Percentiles rank a stretch among this genome's conserved stretches.
phyloP scores from a whole-genome alignment of 2,329 filamentous ascomycete genomes.

The Alternaria conjuncta region DNA sequence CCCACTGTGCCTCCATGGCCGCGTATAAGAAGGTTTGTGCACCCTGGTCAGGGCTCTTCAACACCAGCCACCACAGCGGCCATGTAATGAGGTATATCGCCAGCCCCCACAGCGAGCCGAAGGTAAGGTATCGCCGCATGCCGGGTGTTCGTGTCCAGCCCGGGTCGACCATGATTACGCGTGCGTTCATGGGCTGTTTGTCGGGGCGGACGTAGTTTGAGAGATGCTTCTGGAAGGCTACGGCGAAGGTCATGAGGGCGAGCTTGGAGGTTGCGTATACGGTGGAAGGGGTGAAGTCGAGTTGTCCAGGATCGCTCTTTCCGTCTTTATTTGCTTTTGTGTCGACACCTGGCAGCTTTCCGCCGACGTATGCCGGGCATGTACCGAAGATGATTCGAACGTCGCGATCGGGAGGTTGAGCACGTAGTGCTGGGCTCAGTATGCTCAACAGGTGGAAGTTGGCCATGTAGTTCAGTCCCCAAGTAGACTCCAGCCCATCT shows the following conservation, averaged over 20 bases:
- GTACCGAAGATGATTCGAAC: constrained; percentile 86
- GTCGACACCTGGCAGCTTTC: constrained; percentile 66
- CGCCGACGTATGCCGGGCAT: constrained; percentile 86
- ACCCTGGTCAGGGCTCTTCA: constrained; percentile 84
- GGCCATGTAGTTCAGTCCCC: constrained; percentile 93
- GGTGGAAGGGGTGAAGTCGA: constrained; percentile 52
- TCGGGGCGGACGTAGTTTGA: constrained; percentile 85
- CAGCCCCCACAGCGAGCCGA: constrained; percentile 82
- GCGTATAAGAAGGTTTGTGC: constrained; percentile 87
- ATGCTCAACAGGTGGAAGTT: constrained; percentile 96
- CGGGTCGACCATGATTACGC: constrained; percentile 87
- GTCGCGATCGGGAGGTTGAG: constrained; percentile 92
- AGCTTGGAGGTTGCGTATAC: constrained; percentile 63
- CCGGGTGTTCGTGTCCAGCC: constrained; percentile 85
- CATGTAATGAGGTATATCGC: constrained; percentile 78
- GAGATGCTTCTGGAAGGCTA: constrained; percentile 91
- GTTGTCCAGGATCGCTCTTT: constrained; percentile 28
- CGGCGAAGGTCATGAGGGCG: constrained; percentile 86
- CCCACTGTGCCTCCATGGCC: constrained; percentile 78
- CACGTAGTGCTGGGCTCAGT: constrained; percentile 84
- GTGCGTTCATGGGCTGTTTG: constrained; percentile 77
- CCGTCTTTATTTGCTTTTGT: constrained; percentile 63
- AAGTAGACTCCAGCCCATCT: constrained; percentile 86
- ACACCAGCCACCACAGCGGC: constrained; percentile 81
- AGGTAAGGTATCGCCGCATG: constrained; percentile 83